These are phyloP conservation scores for Aspergillus vadensis DNA, from an alignment of 2,329 filamentous ascomycete genomes.

Conservation along the genomic window DNA sequence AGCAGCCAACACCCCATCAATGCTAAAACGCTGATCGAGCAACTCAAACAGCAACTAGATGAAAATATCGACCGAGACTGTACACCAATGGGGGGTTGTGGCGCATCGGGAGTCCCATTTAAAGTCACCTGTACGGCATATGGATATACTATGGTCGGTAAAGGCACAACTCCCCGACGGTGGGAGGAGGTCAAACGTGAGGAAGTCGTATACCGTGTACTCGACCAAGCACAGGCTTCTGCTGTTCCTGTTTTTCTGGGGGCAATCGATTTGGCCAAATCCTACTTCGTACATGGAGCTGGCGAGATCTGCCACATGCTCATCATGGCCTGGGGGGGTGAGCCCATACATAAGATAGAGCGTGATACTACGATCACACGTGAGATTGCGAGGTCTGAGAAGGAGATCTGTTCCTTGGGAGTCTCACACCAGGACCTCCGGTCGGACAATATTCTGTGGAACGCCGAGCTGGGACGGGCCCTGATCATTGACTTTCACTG, in stretches of 20 bases:
- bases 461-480: no score
- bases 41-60: conserved; percentile 31
- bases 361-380: background rate
- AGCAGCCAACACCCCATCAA: conserved; percentile 21
- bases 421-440: no score
- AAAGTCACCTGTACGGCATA: conserved; percentile 29
- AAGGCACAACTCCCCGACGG: conserved; percentile 32
- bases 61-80: conserved; percentile 28
- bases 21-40: conserved; percentile 16
- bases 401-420: no score
- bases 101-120: conserved; percentile 31
- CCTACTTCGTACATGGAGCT: conserved; percentile 33
- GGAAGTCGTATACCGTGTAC: conserved; percentile 27
- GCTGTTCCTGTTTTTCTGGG: conserved; percentile 33
- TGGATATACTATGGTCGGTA: conserved; percentile 33
- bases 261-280: conserved; percentile 25
- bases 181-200: conserved; percentile 30
- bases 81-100: conserved; percentile 26
- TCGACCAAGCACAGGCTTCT: conserved; percentile 27
- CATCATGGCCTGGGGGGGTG: background rate
- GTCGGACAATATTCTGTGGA: no score
- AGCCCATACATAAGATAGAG: background rate
- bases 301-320: conserved; percentile 11
- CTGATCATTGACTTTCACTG: no score
- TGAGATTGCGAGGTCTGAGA: background rate